Conservation (phyloP, 306 rosid genomes). For the barrel medic (Medicago truncatula) region MtrunA17r5.0-ANR NC_053043.1:12249001-12249500, state of each 20-base stretch:
- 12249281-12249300: not conserved
- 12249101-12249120: not conserved
- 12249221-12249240: not conserved
- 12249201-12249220: not conserved
- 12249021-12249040: slow-evolving; percentile 34
- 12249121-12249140: not conserved
- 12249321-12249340: not conserved
- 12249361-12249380: slow-evolving; percentile 10
- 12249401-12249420: slow-evolving; percentile 38
- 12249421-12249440: slow-evolving; percentile 30
- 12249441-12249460: slow-evolving; percentile 41
- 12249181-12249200: not conserved
- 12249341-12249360: slow-evolving; percentile 16
- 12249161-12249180: not conserved
- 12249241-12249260: not conserved
- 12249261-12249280: not conserved
- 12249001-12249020: slow-evolving; percentile 72
- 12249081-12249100: not conserved
- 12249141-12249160: not conserved
- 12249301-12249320: not conserved
- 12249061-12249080: slow-evolving; percentile 58
- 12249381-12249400: slow-evolving; percentile 35
- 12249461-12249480: slow-evolving; percentile 36
- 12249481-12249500: slow-evolving; percentile 21
- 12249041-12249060: slow-evolving; percentile 28